Evolutionary conservation across 768 basidiomycete genomes (phyloP).

Genomic region (Coprinopsis sp.): DNA sequence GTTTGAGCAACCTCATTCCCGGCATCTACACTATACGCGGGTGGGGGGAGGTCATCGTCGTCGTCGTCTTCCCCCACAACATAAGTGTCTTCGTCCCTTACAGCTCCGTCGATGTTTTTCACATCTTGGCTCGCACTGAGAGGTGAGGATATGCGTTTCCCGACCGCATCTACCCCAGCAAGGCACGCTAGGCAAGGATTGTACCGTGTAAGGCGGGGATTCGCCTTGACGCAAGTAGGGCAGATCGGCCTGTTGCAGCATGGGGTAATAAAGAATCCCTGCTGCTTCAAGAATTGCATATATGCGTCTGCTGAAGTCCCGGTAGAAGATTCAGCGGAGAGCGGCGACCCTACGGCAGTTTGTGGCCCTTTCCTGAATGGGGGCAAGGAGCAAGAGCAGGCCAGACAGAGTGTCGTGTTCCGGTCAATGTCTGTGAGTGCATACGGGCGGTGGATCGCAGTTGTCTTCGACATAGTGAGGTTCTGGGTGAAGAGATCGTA

Average conservation of each 20-base stretch:
- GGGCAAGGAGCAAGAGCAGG: slow-evolving; percentile 57
- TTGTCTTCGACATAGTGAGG: too few relatives aligned
- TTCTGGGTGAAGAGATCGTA: too few relatives aligned
- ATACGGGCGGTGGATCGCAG: too few relatives aligned
- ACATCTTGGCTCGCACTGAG: slow-evolving; percentile 13
- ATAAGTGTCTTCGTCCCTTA: slow-evolving; percentile 60
- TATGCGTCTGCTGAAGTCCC: background rate
- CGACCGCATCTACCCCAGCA: slow-evolving; percentile 45
- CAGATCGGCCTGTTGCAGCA: slow-evolving; percentile 72
- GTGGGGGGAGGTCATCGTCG: slow-evolving; percentile 24
- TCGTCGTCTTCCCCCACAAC: slow-evolving; percentile 59
- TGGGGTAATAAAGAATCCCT: slow-evolving; percentile 42
- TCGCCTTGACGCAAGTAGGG: slow-evolving; percentile 46
- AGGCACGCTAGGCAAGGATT: slow-evolving; percentile 71
- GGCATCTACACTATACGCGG: slow-evolving; percentile 7
- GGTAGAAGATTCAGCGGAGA: slow-evolving; percentile 2
- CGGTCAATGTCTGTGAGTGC: too few relatives aligned
- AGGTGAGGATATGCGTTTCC: slow-evolving; percentile 5
- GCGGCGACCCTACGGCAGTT: slow-evolving; percentile 6
- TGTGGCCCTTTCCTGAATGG: slow-evolving; percentile 11
- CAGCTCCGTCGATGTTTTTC: slow-evolving; percentile 35
- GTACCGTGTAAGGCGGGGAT: slow-evolving; percentile 63
- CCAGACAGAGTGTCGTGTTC: slow-evolving; percentile 45
- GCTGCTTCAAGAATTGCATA: slow-evolving; percentile 8
- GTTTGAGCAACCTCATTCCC: background rate